Base-by-base conservation (phyloP, 257 asterid genomes). In the Buddleja alternifolia region DNA sequence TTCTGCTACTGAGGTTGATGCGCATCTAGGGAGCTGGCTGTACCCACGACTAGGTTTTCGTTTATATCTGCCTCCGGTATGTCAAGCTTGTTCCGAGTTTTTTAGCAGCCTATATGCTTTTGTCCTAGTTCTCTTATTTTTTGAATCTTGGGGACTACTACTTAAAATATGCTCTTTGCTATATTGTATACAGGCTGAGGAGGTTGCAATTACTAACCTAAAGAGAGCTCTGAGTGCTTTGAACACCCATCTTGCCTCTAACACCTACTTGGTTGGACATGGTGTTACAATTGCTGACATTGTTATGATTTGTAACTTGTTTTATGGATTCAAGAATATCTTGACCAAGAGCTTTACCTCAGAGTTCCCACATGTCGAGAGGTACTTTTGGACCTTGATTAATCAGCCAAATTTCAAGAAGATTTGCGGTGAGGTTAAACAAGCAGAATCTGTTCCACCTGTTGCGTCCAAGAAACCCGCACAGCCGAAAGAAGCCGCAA, bases 351-450 rank as follows among this genome's bases (percentile, higher is more conserved):
- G 76, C 82, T 88, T 93, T 63, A 93, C 99, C 66, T 77, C 89
- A 14, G 99, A 85, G 48, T 93, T 86, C 73, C 97, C 97, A 25
- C 97, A 93, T 10, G 92, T 93, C 11, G 99, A 93, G 82, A 83
- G 99, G 80, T 88, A 90, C 52, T 71, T 90, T 53, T 93, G 99
- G 99, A 90, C 97, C 6, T 29, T 88, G 84, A 83, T 85, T 57
- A 88, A 93, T 77, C 99, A 90, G 72, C 97, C 97, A 8, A 84
- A 88, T 59, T 81, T 93, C 77, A 77, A 84, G 76, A 90, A 90
- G 78, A 39, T 93, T 60, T 45, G 80, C 76, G 97, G 96, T 10
- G 95, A 85, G 4, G 53, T 88, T 51, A 50, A 75, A 57, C 98
- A 93, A 66, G 72, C 85, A 6, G 81, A 78, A 56, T 73, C 96